Base-by-base conservation (phyloP, 768 basidiomycete genomes). In the Tulasnella calospora region DNA sequence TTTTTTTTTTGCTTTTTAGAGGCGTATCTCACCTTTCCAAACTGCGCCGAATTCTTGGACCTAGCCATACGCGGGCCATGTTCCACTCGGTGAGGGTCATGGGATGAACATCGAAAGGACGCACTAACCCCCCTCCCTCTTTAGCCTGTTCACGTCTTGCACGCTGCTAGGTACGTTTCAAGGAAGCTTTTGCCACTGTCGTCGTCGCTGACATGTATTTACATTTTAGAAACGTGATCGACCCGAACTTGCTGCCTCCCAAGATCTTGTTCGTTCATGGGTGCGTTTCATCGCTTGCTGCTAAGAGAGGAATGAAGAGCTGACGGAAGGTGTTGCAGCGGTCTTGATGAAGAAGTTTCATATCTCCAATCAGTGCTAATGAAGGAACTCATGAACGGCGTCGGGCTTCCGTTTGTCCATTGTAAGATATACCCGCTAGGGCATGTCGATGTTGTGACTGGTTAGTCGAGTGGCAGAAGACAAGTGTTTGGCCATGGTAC, bases 361-460 rank as follows among this genome's bases (percentile, higher is more conserved):
- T 76, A 80, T 67, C 61, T 73, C n/a, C 81, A 81, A 57, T 81
- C 81, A 30, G 81, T 81, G 55, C 72, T 72, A 19, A 81, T 81
- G 81, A 81, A 81, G 75, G 81, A 81, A 61, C 36, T 81, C 3
- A 67, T 81, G 17, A 81, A 78, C n/a, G 81, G 81, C 8, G 79
- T 81, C 9, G 81, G 81, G 8, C 41, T 81, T 27, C 33, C 12
- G 33, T 67, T 79, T 69, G 78, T 77, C 30, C 61, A 41, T 36
- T 76, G 74, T 13, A 71, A 79, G 19, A 40, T 81, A 3, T 81
- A 80, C 61, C 51, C 79, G 19, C 51, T 79, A 3, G 81, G 80
- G 8, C 81, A 81, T 71, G 78, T 79, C 75, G 81, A 79, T 19
- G 75, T 79, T 40, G 70, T 80, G 19, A 79, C 78, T 7, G 74